Percentiles rank a stretch among this genome's conserved stretches.
These are phyloP conservation scores for Fomes fomentarius DNA, from an alignment of 1,284 basidiomycete genomes.

Conservation along the genomic window DNA sequence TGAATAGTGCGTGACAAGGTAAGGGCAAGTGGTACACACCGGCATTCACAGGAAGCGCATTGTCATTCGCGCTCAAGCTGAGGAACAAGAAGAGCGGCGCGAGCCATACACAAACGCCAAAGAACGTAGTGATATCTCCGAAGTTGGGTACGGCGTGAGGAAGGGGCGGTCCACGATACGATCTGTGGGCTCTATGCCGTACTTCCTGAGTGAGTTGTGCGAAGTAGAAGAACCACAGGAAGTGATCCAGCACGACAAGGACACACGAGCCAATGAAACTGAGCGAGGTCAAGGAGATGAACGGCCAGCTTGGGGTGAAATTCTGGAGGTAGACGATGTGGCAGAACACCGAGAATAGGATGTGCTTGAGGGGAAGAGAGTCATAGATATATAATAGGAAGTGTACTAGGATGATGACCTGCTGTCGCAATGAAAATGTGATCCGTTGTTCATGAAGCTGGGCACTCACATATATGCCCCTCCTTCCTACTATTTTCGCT, in stretches of 20 bases:
- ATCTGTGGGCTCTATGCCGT: conserved; percentile 47
- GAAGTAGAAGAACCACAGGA: conserved; percentile 95
- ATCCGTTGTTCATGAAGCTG: neutral
- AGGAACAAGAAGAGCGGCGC: conserved; percentile 90
- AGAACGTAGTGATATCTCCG: conserved; percentile 86
- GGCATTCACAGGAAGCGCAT: conserved; percentile 73
- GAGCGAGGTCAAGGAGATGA: conserved; percentile 84
- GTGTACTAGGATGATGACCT: conserved; percentile 83
- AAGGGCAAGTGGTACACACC: conserved; percentile 22
- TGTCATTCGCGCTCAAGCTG: conserved; percentile 93
- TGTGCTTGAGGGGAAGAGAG: conserved; percentile 74
- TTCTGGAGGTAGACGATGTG: conserved; percentile 91
- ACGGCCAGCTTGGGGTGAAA: conserved; percentile 86
- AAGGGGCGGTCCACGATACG: conserved; percentile 37
- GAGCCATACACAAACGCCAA: conserved; percentile 92
- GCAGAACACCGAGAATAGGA: conserved; percentile 78
- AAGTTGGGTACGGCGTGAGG: conserved; percentile 60
- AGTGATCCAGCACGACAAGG: conserved; percentile 87
- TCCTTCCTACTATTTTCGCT: conserved; percentile 81
- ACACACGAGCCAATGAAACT: conserved; percentile 85
- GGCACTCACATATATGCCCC: conserved; percentile 79
- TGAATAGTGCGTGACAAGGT: neutral
- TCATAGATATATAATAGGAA: conserved; percentile 80
- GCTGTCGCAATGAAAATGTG: conserved; percentile 2
- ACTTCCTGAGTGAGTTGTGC: conserved; percentile 65